A percentile compares a stretch with the other conserved stretches of the same genome.
Evolutionary conservation across 306 rosid species (phyloP).

Genomic region (Prunus mongolica): DNA sequence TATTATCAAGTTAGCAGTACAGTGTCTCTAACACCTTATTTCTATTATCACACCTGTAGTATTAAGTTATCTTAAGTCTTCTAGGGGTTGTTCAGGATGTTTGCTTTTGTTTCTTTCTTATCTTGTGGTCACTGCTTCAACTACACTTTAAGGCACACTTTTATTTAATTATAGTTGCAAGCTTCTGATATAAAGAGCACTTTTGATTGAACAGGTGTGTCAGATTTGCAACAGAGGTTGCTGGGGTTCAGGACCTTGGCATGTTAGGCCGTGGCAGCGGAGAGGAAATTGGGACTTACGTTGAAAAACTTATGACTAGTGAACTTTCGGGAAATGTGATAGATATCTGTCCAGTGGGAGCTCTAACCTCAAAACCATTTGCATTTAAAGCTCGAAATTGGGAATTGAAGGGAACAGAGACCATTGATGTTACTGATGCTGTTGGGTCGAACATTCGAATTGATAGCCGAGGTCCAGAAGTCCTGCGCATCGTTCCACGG

Average conservation of each 20-base stretch:
- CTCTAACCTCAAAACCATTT: conserved; percentile 96
- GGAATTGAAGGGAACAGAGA: conserved; percentile 96
- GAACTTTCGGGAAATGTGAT: conserved; percentile 99
- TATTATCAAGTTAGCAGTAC: background rate
- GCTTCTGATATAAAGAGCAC: conserved; percentile 21
- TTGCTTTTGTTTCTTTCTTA: background rate
- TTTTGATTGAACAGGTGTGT: conserved; percentile 68
- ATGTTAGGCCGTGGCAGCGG: conserved; percentile 99
- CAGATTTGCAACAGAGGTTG: conserved; percentile 97
- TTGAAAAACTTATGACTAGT: conserved; percentile 93
- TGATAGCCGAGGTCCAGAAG: conserved; percentile 98
- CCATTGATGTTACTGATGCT: conserved; percentile 96
- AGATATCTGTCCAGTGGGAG: conserved; percentile 98
- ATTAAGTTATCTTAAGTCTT: background rate
- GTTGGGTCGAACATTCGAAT: conserved; percentile 96
- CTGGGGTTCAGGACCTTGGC: conserved; percentile 98
- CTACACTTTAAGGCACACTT: background rate
- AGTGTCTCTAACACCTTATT: background rate
- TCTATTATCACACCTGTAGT: background rate
- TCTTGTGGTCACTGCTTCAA: background rate
- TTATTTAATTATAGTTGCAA: conserved; percentile 12
- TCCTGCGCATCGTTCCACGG: conserved; percentile 91
- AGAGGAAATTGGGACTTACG: conserved; percentile 98
- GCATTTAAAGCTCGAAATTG: conserved; percentile 98
- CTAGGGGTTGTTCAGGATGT: background rate